Evolutionary conservation across 179 eudicot species (phyloP).

Genomic region (Beta lomatogona): DNA sequence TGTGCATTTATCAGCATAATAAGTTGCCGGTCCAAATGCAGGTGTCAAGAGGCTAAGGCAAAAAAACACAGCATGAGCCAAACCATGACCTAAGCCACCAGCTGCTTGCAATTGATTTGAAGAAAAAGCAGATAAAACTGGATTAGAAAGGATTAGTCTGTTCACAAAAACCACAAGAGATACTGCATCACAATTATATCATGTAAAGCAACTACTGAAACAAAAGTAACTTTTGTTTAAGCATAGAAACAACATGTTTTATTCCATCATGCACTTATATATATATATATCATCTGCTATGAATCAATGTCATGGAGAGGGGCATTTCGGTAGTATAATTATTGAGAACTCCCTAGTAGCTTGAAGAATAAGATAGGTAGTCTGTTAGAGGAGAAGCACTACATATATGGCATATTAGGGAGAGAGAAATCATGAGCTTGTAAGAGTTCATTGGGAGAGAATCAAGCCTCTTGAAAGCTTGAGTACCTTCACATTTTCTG

Average conservation of each 20-base stretch:
- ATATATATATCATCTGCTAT: too few species aligned
- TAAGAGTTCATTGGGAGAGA: too few species aligned
- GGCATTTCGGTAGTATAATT: too few species aligned
- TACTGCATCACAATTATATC: slow-evolving; percentile 1
- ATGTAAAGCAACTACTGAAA: background rate
- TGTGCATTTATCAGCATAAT: slow-evolving; percentile 75
- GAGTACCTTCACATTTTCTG: too few species aligned
- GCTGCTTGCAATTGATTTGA: slow-evolving; percentile 57
- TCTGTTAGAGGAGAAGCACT: too few species aligned
- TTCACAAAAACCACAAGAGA: slow-evolving; percentile 13
- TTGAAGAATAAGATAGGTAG: too few species aligned
- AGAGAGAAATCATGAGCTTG: too few species aligned
- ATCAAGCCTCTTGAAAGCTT: too few species aligned
- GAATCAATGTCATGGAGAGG: too few species aligned
- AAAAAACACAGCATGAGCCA: slow-evolving; percentile 98
- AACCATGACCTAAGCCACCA: slow-evolving; percentile 99
- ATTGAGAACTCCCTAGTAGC: too few species aligned
- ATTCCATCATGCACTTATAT: background rate
- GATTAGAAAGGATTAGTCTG: slow-evolving; percentile 18
- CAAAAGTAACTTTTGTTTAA: background rate
- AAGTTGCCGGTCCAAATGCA: slow-evolving; percentile 94
- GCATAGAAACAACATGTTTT: background rate
- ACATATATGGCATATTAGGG: too few species aligned
- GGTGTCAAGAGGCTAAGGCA: slow-evolving; percentile 95
- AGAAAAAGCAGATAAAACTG: slow-evolving; percentile 11